These are phyloP conservation scores for Pythium chondricola DNA, from an alignment of 352 stramenopile species.

Conservation along the genomic window DNA sequence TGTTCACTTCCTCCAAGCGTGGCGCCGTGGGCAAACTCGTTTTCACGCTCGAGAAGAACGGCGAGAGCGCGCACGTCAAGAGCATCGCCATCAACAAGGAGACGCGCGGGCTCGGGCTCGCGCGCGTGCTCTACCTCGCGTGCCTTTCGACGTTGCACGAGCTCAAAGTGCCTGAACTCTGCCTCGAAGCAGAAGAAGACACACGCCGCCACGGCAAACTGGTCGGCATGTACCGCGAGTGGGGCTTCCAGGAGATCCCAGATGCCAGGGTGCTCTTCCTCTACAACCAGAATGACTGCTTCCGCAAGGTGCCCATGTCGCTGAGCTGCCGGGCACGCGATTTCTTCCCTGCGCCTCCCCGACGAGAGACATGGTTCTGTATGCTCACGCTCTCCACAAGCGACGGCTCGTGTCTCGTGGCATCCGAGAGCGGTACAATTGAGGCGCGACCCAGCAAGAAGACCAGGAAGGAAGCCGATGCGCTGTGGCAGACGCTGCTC, in stretches of 20 bases:
- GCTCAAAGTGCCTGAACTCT: conserved; percentile 34
- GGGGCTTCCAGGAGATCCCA: conserved; percentile 50
- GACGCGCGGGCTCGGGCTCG: conserved; percentile 62
- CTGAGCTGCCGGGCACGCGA: conserved; percentile 32
- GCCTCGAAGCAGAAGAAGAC: conserved; percentile 29
- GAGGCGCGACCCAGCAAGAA: conserved; percentile 18
- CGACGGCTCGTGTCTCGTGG: conserved; percentile 63
- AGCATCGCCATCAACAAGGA: conserved; percentile 62
- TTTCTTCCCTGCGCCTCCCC: conserved; percentile 41
- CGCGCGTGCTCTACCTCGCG: conserved; percentile 72
- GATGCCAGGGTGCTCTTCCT: conserved; percentile 72
- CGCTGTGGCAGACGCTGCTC: conserved; percentile 73
- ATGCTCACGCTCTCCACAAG: conserved; percentile 63
- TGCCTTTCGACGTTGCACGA: conserved; percentile 59
- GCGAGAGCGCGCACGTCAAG: conserved; percentile 62
- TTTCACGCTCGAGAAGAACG: conserved; percentile 65
- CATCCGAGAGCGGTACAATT: conserved; percentile 58
- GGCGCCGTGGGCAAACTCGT: conserved; percentile 74
- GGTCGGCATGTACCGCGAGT: conserved; percentile 63
- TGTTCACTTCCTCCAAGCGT: conserved; percentile 61
- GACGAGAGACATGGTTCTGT: conserved; percentile 57
- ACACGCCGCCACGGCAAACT: conserved; percentile 34
- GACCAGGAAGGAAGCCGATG: conserved; percentile 19
- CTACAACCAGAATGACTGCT: conserved; percentile 81
- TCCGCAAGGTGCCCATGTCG: conserved; percentile 80